Evolutionary conservation across 1,284 basidiomycete genomes (phyloP), one percentile per base, ranked within the genome.

Genomic region (Ustilago tritici): DNA sequence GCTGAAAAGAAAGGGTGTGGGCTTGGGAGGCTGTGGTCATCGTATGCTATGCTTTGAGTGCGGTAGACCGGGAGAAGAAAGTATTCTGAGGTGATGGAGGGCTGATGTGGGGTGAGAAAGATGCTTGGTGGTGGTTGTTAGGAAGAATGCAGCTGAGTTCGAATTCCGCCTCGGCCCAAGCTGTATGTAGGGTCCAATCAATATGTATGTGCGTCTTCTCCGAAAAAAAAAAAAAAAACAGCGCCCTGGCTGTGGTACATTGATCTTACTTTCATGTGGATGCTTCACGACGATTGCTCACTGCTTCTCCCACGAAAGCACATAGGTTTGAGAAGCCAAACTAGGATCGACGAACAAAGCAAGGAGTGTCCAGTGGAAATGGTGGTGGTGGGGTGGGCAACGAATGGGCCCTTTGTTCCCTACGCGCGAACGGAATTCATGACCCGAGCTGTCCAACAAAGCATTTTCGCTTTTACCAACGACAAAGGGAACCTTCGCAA

Each of bases 161-260:
- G 35, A 36, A 54, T n/a, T 5, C 1, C 15, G 52, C 10, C 15
- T 54, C 23, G 15, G 23, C 49, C 8, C 32, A 36, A 9, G 9
- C 46, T 49, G 9, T 41, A 65, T 65, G 57, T 46, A 60, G 64
- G 64, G 64, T 60, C 64, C 64, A 65, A 19, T 46, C 19, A 28
- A 28, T 46, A 8, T 7, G 7, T 19, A 19, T 46, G 43, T 46
- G 43, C n/a, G 7, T 46, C n/a, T 19, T 38, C 36, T 38, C 14
- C 36, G 36, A 10, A 38, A 10, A 12, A 12, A 9, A 38, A 14
- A 38, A 9, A 38, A 38, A 9, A 14, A 38, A 38, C 10, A 38
- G 36, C 36, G 36, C 36, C 14, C 36, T 10, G 36, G 36, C 36
- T 38, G 23, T 28, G 23, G 23, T 28, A 28, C 23, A 28, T 28